A percentile compares a stretch with the other conserved stretches of the same genome.
These are phyloP conservation scores for Penicillium argentinense DNA, from an alignment of 495 filamentous ascomycete species.

Conservation along the genomic window DNA sequence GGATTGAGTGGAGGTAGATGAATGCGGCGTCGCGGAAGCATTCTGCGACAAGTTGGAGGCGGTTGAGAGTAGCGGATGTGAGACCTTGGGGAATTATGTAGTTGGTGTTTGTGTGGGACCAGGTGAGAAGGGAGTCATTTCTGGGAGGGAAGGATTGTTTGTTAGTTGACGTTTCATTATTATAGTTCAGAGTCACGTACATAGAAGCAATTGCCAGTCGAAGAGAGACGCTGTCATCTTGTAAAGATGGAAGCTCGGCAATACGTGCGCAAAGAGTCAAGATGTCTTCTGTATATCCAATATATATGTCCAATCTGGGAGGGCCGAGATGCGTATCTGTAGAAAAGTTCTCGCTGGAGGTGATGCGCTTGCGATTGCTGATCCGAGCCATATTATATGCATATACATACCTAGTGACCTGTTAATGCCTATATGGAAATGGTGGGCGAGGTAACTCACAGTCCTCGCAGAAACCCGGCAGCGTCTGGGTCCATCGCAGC, in stretches of 20 bases:
- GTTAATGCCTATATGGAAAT: not conserved
- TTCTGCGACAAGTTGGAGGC: slow-evolving; percentile 45
- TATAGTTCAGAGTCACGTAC: slow-evolving; percentile 16
- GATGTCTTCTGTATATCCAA: slow-evolving; percentile 46
- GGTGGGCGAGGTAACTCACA: slow-evolving; percentile 25
- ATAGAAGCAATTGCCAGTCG: slow-evolving; percentile 33
- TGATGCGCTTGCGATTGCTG: slow-evolving; percentile 34
- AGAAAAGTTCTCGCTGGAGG: slow-evolving; percentile 7
- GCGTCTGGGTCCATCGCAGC: slow-evolving; percentile 32
- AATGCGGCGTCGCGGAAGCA: slow-evolving; percentile 46
- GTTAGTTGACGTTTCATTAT: not conserved
- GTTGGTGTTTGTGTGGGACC: slow-evolving; percentile 31
- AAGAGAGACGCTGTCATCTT: slow-evolving; percentile 26
- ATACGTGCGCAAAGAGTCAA: slow-evolving; percentile 41
- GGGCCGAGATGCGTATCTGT: slow-evolving; percentile 25
- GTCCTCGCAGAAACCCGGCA: slow-evolving; percentile 38
- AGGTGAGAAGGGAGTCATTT: slow-evolving; percentile 37
- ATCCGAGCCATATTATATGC: slow-evolving; percentile 42
- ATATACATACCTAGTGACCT: slow-evolving; percentile 34
- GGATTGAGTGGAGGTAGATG: slow-evolving; percentile 42
- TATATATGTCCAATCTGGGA: slow-evolving; percentile 43
- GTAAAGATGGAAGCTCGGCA: slow-evolving; percentile 33
- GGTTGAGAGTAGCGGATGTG: slow-evolving; percentile 27
- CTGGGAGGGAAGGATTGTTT: slow-evolving; percentile 13
- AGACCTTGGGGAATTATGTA: slow-evolving; percentile 38